These are phyloP conservation scores for Thielaviopsis ethacetica DNA, from an alignment of 2,329 filamentous ascomycete genomes.

Conservation along the genomic window DNA sequence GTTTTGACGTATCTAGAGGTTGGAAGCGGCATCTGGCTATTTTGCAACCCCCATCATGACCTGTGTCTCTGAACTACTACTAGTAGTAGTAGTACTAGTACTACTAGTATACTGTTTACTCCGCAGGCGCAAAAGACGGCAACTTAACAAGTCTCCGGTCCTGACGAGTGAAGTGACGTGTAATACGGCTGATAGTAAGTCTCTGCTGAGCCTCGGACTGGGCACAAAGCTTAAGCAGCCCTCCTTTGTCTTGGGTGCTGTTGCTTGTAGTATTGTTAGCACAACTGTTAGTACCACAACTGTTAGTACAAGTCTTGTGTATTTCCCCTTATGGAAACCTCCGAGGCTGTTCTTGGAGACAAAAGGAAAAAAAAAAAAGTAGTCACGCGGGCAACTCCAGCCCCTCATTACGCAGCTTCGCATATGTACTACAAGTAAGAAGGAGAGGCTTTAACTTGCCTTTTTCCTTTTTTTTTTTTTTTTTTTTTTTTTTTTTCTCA, in stretches of 20 bases:
- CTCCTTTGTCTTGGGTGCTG: not conserved
- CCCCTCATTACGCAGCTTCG: no score
- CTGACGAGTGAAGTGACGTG: no score
- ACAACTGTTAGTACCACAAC: no score
- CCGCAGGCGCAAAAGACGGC: no score
- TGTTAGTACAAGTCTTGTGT: no score
- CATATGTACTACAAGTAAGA: no score
- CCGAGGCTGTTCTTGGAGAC: not conserved
- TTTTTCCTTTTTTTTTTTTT: not conserved
- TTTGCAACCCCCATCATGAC: not conserved
- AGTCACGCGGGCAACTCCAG: not conserved
- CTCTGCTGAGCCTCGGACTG: not conserved
- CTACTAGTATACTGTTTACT: no score
- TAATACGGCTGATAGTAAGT: not conserved
- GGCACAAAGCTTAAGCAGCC: not conserved
- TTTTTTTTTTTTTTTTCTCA: not conserved
- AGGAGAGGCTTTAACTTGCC: no score
- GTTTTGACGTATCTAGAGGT: not conserved
- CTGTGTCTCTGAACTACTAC: no score
- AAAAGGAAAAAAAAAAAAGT: not conserved
- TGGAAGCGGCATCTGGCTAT: not conserved
- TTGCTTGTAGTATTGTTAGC: not conserved
- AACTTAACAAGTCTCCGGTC: no score
- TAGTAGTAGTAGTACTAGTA: no score
- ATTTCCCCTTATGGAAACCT: no score